Conservation (phyloP, 176 grass and related monocot species). For the Phyllostachys edulis region DNA sequence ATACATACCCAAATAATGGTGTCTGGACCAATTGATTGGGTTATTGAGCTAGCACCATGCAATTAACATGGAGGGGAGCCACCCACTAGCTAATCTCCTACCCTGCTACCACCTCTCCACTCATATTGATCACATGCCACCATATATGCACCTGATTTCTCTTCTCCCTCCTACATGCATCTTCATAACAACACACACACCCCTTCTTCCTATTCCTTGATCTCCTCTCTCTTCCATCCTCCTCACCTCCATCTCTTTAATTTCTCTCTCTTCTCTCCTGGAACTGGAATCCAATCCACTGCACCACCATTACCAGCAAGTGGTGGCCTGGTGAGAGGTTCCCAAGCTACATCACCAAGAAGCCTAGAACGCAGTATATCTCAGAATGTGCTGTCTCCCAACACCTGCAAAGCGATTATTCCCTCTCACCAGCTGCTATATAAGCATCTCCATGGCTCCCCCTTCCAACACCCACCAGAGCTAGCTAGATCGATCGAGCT, state of each 20-base stretch:
- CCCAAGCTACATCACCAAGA: slow-evolving; percentile 43
- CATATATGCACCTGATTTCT: slow-evolving; percentile 2
- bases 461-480: slow-evolving; percentile 38
- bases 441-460: slow-evolving; percentile 34
- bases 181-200: not conserved
- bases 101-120: slow-evolving; percentile 2
- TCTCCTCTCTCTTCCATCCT: not conserved
- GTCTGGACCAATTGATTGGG: slow-evolving; percentile 11
- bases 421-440: slow-evolving; percentile 44
- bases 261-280: not conserved
- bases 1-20: slow-evolving; percentile 25
- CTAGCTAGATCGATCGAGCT: not conserved
- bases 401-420: slow-evolving; percentile 37
- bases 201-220: not conserved
- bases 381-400: slow-evolving; percentile 76
- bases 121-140: not conserved
- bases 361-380: slow-evolving; percentile 58
- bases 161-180: not conserved
- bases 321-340: slow-evolving; percentile 39
- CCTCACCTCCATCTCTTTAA: not conserved
- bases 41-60: not conserved
- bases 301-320: not conserved
- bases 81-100: not conserved
- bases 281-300: slow-evolving; percentile 22
- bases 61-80: not conserved